phyloP scores from a whole-genome alignment of 306 rosid genomes.

The Macrotyloma uniflorum region DNA sequence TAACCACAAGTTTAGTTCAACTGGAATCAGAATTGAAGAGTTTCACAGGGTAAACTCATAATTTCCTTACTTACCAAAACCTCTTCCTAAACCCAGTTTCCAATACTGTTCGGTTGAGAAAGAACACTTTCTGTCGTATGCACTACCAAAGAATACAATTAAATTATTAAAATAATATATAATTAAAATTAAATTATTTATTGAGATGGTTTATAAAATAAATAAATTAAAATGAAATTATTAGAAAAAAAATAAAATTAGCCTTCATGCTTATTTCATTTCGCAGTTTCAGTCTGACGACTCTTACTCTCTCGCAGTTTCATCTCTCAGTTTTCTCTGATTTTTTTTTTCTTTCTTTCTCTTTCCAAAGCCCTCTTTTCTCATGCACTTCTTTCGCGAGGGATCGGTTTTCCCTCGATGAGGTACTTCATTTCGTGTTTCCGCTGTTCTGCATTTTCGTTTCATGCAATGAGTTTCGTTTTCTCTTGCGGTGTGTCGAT shows the following conservation, averaged over 20 bases:
- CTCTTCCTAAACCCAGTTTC: no score
- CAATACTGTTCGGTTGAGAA: no score
- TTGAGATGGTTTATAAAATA: background rate
- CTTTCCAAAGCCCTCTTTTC: background rate
- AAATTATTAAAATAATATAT: background rate
- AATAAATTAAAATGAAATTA: background rate
- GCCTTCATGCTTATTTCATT: background rate
- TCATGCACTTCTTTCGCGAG: background rate
- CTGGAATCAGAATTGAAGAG: no score
- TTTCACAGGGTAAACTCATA: no score
- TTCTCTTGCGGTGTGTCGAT: background rate
- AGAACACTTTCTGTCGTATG: no score
- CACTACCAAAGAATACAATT: no score
- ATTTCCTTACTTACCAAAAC: no score
- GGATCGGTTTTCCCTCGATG: background rate
- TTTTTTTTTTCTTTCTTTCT: background rate
- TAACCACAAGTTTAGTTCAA: no score
- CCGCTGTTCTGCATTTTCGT: conserved; percentile 17
- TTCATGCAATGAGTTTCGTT: conserved; percentile 23
- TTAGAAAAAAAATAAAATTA: background rate
- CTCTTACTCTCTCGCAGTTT: background rate
- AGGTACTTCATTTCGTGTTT: background rate
- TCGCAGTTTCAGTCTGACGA: background rate
- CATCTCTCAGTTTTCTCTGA: background rate
- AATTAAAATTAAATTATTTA: no score